Base-by-base conservation (phyloP, 768 basidiomycete species). In the Leccinum subtestaceum region DNA sequence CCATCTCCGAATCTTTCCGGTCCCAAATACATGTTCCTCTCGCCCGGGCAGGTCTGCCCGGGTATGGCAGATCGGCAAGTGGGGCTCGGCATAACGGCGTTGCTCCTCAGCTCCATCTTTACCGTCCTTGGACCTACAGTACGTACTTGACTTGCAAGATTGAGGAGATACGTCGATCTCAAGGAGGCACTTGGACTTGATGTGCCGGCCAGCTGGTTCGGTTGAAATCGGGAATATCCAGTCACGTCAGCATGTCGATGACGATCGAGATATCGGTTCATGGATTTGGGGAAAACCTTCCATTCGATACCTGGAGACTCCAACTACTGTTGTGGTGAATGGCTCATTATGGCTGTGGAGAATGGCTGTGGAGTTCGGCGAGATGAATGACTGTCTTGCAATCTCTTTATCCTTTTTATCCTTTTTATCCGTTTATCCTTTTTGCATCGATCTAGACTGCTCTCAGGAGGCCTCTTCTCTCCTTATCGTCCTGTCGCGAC, bases 11-110 rank as follows among this genome's bases (percentile, higher is more conserved):
- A 5, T 31, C 32, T 58, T 68, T 56, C 64, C 48, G 60, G 63
- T 62, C 29, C 12, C 31, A 56, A 52, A 23, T 21, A 3, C 45
- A 43, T 9, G 56, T 46, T 40, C 61, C 60, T 19, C 23, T 58
- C 31, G 7, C 27, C 54, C 17, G 48, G 53, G 32, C 5, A 48
- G 23, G 5, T 11, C 29, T 57, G 12, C 21, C 64, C 58, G 49
- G 12, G 57, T 66, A 60, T 59, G 57, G 67, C 15, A 58, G 49
- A 46, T 29, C 38, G 34, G 5, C 34, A 15, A 12, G 27, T 45
- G 53, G 59, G 64, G 52, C 62, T 40, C 64, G 56, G 27, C 23
- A 52, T 25, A 34, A 11, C 67, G 63, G 62, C 29, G 40, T 31
- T 25, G 34, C 32, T 32, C 40, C 25, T 19, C 15, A 50, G 32